Evolutionary conservation across 768 basidiomycete species (phyloP).

Genomic region (Tubosaeta sp.): DNA sequence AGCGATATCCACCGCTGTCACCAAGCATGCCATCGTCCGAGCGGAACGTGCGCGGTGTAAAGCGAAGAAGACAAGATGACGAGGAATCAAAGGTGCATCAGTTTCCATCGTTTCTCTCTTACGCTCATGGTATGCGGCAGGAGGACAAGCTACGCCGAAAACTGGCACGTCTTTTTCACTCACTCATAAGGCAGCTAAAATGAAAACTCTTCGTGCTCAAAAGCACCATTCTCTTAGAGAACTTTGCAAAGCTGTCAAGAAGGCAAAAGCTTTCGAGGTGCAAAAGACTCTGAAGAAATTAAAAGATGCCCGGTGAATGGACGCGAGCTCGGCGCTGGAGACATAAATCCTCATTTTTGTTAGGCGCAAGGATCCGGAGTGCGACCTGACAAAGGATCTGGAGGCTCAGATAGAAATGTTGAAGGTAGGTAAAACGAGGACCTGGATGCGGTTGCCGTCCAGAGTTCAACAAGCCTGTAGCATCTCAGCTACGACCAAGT

Average conservation of each 20-base stretch:
- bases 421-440: constrained; percentile 48
- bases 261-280: constrained; percentile 74
- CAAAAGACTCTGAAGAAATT: constrained; percentile 81
- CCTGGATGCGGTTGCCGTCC: not conserved
- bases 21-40: constrained; percentile 5
- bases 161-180: constrained; percentile 42
- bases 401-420: constrained; percentile 58
- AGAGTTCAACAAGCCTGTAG: constrained; percentile 33
- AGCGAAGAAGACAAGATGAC: constrained; percentile 41
- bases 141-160: constrained; percentile 49
- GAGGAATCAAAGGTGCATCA: constrained; percentile 31
- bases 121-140: constrained; percentile 15
- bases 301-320: constrained; percentile 57
- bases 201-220: constrained; percentile 11
- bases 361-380: constrained; percentile 36
- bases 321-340: not conserved
- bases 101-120: not conserved
- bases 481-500: constrained; percentile 53
- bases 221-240: constrained; percentile 76
- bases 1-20: constrained; percentile 2
- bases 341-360: not conserved
- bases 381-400: constrained; percentile 42
- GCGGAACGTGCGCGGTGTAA: constrained; percentile 27
- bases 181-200: constrained; percentile 5
- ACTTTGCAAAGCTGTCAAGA: constrained; percentile 73